Percentiles rank a stretch among this genome's conserved stretches.
These are phyloP conservation scores for Bifiguratus adelaidae DNA, from an alignment of 192 early-diverging fungal genomes.

Conservation along the genomic window DNA sequence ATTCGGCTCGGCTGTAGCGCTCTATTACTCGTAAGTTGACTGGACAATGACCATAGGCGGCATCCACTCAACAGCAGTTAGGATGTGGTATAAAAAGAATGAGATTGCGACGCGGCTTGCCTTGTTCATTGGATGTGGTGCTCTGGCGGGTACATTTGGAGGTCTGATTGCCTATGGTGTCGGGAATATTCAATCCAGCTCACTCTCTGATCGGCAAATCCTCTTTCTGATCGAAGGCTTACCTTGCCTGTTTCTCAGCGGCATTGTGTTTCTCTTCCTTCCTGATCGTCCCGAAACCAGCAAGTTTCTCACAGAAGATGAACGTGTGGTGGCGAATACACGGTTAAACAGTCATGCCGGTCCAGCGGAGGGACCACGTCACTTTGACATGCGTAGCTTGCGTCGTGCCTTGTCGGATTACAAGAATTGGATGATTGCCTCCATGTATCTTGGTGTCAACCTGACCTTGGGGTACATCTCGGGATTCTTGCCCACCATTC, in stretches of 20 bases:
- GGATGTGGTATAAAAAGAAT: too few relatives aligned
- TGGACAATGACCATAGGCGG: too few relatives aligned
- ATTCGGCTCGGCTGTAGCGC: too few relatives aligned
- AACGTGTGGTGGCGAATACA: slow-evolving; percentile 1
- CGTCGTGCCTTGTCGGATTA: background rate
- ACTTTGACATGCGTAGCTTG: background rate
- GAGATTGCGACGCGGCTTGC: too few relatives aligned
- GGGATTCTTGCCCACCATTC: slow-evolving; percentile 33
- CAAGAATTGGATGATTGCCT: background rate
- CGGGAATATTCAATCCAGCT: too few relatives aligned
- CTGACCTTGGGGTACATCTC: slow-evolving; percentile 1
- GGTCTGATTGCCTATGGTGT: background rate
- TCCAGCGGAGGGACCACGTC: background rate
- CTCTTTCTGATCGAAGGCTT: background rate
- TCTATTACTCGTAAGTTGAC: too few relatives aligned
- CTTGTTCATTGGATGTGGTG: too few relatives aligned
- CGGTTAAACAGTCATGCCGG: background rate
- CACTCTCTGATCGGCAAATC: background rate
- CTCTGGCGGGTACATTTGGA: too few relatives aligned
- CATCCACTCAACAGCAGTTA: too few relatives aligned
- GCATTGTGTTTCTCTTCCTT: slow-evolving; percentile 8
- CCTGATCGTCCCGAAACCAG: slow-evolving; percentile 13
- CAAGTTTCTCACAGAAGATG: slow-evolving; percentile 13
- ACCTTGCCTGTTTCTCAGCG: slow-evolving; percentile 7
- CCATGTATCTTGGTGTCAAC: slow-evolving; percentile 1